Conservation (phyloP, 106 monocot species). For the Phalaenopsis equestris region DNA sequence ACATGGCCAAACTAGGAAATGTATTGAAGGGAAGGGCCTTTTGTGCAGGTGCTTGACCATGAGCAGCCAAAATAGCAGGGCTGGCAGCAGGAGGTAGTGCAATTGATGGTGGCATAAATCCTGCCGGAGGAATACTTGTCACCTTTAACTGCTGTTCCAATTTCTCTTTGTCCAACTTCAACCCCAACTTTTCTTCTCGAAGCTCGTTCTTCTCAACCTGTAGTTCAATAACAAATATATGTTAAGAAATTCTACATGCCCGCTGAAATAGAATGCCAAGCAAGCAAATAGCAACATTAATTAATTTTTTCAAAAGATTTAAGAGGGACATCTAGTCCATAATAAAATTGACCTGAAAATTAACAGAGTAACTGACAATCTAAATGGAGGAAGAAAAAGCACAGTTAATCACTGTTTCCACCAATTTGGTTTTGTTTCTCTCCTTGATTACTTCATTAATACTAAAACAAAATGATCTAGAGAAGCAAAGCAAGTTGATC, state of each 20-base stretch:
- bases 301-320: background rate
- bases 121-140: constrained; percentile 37
- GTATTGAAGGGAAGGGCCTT: constrained; percentile 9
- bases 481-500: too few species aligned
- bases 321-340: background rate
- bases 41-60: constrained; percentile 21
- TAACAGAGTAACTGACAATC: background rate
- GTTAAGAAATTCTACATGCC: background rate
- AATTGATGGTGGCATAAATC: constrained; percentile 45
- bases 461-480: too few species aligned
- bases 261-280: background rate
- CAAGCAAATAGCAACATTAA: background rate
- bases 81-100: constrained; percentile 33
- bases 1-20: constrained; percentile 43
- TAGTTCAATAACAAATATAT: background rate
- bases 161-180: constrained; percentile 67
- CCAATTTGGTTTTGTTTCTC: too few species aligned
- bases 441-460: too few species aligned
- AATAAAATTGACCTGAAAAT: too few species aligned
- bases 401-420: background rate
- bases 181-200: constrained; percentile 63
- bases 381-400: background rate
- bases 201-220: constrained; percentile 80
- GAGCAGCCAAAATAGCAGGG: constrained; percentile 14
- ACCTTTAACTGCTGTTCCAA: constrained; percentile 70